Conservation (phyloP, 208 protist genomes). For the Phytomonas francai region DNA sequence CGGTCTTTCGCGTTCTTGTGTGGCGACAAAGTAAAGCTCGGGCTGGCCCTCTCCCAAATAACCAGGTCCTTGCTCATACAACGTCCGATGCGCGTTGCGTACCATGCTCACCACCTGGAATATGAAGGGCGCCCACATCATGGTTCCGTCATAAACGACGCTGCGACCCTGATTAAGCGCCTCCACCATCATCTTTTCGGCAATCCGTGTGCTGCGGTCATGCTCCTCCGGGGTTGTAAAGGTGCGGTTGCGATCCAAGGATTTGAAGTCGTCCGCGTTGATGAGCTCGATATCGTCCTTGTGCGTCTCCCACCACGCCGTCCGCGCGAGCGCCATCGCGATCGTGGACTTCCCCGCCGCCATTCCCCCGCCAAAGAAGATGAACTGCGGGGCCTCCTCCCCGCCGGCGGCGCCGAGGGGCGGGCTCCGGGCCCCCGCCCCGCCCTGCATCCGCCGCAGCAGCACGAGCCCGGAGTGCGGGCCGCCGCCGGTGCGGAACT, state of each 20-base stretch:
- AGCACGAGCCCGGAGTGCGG: slow-evolving; percentile 52
- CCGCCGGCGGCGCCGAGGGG: background rate
- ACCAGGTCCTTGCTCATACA: slow-evolving; percentile 65
- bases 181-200: slow-evolving; percentile 72
- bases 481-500: slow-evolving; percentile 43
- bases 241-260: slow-evolving; percentile 21
- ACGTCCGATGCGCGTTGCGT: slow-evolving; percentile 54
- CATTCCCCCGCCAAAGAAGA: slow-evolving; percentile 87
- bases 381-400: slow-evolving; percentile 56
- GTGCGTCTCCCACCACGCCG: slow-evolving; percentile 63
- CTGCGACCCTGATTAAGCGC: slow-evolving; percentile 74
- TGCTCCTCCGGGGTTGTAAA: slow-evolving; percentile 23
- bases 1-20: slow-evolving; percentile 22
- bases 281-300: slow-evolving; percentile 72
- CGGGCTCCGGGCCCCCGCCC: slow-evolving; percentile 2
- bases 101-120: slow-evolving; percentile 74
- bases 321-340: slow-evolving; percentile 56
- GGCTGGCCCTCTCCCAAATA: slow-evolving; percentile 29
- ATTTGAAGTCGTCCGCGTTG: slow-evolving; percentile 83
- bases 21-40: slow-evolving; percentile 64
- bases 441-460: slow-evolving; percentile 48
- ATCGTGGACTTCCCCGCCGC: slow-evolving; percentile 84
- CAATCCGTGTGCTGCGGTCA: slow-evolving; percentile 57
- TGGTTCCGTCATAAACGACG: slow-evolving; percentile 84
- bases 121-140: slow-evolving; percentile 88